A percentile compares a stretch with the other conserved stretches of the same genome.
Evolutionary conservation across 768 basidiomycete genomes (phyloP).

Genomic region (Suillus subaureus): DNA sequence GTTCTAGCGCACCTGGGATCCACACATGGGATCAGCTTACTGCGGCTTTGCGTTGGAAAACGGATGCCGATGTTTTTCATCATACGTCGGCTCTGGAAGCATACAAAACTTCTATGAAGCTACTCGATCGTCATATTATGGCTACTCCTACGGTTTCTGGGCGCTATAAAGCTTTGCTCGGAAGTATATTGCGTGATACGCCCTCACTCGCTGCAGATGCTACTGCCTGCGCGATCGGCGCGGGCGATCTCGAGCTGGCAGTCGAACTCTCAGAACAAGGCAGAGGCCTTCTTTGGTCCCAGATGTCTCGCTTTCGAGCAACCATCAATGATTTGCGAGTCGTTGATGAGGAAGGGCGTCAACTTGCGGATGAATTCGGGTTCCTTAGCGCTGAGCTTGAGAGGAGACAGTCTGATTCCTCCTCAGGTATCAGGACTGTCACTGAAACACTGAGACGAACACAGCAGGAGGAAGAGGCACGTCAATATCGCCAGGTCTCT

Average conservation of each 20-base stretch:
- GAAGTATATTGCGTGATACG: conserved; percentile 8
- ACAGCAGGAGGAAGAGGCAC: conserved; percentile 18
- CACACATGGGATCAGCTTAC: conserved; percentile 13
- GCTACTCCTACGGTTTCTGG: conserved; percentile 19
- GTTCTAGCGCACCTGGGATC: conserved; percentile 11
- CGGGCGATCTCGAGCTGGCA: conserved; percentile 22
- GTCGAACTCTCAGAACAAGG: conserved; percentile 40
- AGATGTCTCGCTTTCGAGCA: conserved; percentile 27
- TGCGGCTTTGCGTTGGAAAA: conserved; percentile 19
- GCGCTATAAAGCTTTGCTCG: conserved; percentile 17
- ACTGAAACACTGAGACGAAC: not conserved
- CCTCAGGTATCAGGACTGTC: not conserved
- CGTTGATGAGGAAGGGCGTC: conserved; percentile 14
- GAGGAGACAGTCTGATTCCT: conserved; percentile 1
- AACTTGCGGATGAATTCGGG: conserved; percentile 30
- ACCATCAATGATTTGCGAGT: conserved; percentile 28
- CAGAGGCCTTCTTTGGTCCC: conserved; percentile 32
- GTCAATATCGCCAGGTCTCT: conserved; percentile 18
- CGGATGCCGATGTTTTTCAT: conserved; percentile 6
- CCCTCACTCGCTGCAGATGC: conserved; percentile 25
- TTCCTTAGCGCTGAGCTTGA: conserved; percentile 18
- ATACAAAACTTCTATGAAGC: conserved; percentile 21
- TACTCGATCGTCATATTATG: conserved; percentile 23
- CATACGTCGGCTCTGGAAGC: conserved; percentile 26
- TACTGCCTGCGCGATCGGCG: conserved; percentile 28